Evolutionary conservation across 192 early-diverging fungal species (phyloP).

Genomic region (Backusella circina): DNA sequence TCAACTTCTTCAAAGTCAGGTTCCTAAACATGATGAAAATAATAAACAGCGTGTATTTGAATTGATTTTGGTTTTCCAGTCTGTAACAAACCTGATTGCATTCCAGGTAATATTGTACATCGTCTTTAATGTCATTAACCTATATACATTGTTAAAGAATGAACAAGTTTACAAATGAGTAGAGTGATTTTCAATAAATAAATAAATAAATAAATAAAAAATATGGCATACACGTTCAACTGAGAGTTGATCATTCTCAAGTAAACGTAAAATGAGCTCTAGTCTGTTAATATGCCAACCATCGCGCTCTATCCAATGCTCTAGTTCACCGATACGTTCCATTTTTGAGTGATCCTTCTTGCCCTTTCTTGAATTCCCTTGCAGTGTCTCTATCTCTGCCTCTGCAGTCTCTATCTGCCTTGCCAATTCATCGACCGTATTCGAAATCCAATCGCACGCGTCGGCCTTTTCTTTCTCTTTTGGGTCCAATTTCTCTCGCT

Average conservation of each 20-base stretch:
- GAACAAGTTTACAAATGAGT: neutral
- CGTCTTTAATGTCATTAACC: constrained; percentile 81
- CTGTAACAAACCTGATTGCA: constrained; percentile 58
- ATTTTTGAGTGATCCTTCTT: constrained; percentile 76
- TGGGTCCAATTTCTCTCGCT: constrained; percentile 83
- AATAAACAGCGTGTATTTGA: neutral
- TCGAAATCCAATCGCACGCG: constrained; percentile 79
- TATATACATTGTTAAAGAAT: constrained; percentile 19
- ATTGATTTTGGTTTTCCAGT: neutral
- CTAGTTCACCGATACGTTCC: constrained; percentile 69
- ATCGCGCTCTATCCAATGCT: constrained; percentile 81
- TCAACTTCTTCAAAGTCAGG: constrained; percentile 94
- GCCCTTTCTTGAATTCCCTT: constrained; percentile 64
- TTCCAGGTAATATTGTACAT: constrained; percentile 92
- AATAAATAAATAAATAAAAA: neutral
- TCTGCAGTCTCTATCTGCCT: constrained; percentile 94
- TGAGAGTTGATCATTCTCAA: constrained; percentile 89
- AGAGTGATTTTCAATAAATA: neutral
- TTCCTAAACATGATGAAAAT: constrained; percentile 39
- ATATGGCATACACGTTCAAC: constrained; percentile 69
- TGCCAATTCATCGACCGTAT: constrained; percentile 75
- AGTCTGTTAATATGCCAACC: constrained; percentile 87
- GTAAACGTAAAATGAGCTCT: constrained; percentile 88
- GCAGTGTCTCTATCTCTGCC: constrained; percentile 79
- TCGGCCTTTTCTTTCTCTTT: constrained; percentile 91